phyloP scores from a whole-genome alignment of 192 early-diverging fungal genomes.

The Backusella tarrabulga region DNA sequence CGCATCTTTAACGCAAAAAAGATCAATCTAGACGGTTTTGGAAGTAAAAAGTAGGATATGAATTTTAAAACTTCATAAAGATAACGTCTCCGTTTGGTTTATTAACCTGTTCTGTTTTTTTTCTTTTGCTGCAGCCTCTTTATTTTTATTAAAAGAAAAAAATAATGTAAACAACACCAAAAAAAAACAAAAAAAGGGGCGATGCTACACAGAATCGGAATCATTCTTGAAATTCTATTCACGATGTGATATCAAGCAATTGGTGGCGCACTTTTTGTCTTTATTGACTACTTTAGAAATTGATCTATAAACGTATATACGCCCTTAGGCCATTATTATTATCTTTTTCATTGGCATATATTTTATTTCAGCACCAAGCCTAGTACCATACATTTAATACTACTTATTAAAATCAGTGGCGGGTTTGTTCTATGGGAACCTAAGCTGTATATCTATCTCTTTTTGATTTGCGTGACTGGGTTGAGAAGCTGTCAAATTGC shows the following conservation, averaged over 20 bases:
- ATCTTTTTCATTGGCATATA: not conserved
- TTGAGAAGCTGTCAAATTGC: conserved; percentile 1
- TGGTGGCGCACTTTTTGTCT: not conserved
- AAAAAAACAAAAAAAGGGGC: not conserved
- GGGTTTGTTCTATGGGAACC: not conserved
- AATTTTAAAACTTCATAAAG: not conserved
- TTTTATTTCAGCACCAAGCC: not conserved
- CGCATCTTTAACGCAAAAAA: not conserved
- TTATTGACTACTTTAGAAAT: not conserved
- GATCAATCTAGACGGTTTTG: not conserved
- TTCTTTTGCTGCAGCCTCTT: not conserved
- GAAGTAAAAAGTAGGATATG: not conserved
- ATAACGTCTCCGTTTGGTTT: not conserved
- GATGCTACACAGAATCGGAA: not conserved
- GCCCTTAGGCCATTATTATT: not conserved
- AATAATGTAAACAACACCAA: too few species aligned
- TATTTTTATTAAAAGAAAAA: not conserved
- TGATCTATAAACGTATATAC: not conserved
- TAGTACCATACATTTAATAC: not conserved
- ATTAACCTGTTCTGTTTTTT: not conserved
- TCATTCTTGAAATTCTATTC: not conserved
- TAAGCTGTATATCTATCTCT: not conserved
- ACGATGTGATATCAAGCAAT: not conserved
- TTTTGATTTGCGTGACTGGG: not conserved
- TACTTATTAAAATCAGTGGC: not conserved